Base-by-base conservation (phyloP, 345 rosid genomes). In the Hevea brasiliensis region DNA sequence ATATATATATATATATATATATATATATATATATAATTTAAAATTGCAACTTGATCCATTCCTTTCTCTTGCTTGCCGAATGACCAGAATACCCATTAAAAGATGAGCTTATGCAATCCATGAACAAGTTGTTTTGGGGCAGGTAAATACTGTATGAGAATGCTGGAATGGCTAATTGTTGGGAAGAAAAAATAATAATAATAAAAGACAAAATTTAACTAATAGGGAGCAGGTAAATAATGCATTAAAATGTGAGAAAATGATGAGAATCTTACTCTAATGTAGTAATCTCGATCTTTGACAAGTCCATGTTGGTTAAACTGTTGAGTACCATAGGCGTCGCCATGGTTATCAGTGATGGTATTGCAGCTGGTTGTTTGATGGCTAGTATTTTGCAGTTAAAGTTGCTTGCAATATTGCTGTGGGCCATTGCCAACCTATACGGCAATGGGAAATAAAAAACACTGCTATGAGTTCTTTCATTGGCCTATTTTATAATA, bases 341-440 rank as follows among this genome's bases (percentile, higher is more conserved):
- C 27, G 70, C 68, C 41, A 75, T 78, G 26, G 40, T 26, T 37
- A 73, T 81, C 40, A 3, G 23, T 50, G 65, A 77, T 21, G 82
- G 29, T 2, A 17, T 3, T 57, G 73, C 35, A 21, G 32, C 64
- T 45, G 89, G 87, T 20, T 86, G 90, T 69, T 82, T 91, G 65
- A 91, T 80, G 24, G 89, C 94, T 35, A 89, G 79, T 7, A 91
- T 87, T 76, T 83, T 89, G 79, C 97, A 91, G 48, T 79, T 81
- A 12, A 89, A 83, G 65, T 56, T 70, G 80, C 37, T 82, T 45
- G 83, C 77, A 61, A 74, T 72, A 42, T 82, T 75, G 44, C 56
- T 72, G 26, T 86, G 89, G 77, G 80, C 74, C 91, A 82, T 42
- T 9, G 89, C 92, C 87, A 81, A 84, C 89, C 97, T 91, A 77